These are phyloP conservation scores for Paecilomyces formosus DNA, from an alignment of 2,329 filamentous ascomycete genomes.

Conservation along the genomic window DNA sequence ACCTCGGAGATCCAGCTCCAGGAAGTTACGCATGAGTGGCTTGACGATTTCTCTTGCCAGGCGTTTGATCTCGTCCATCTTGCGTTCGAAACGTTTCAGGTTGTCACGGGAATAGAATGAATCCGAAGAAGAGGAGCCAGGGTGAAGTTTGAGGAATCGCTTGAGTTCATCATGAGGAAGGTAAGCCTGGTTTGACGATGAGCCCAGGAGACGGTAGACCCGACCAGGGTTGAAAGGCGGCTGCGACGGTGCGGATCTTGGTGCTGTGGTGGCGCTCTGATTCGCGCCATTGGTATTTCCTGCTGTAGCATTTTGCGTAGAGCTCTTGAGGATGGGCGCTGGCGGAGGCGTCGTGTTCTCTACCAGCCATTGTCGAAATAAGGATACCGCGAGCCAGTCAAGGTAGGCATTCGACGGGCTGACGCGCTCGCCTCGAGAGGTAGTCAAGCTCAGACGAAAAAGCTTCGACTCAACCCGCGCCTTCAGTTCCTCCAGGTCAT, in stretches of 20 bases:
- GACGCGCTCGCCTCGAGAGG: slow-evolving; percentile 72
- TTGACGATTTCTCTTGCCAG: slow-evolving; percentile 75
- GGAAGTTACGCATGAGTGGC: slow-evolving; percentile 75
- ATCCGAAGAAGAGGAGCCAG: slow-evolving; percentile 46
- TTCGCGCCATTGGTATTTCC: slow-evolving; percentile 6
- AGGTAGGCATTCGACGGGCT: slow-evolving; percentile 72
- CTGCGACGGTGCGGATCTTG: slow-evolving; percentile 13
- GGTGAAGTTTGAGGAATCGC: slow-evolving; percentile 74
- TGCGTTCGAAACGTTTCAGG: slow-evolving; percentile 72
- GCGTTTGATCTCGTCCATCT: slow-evolving; percentile 80
- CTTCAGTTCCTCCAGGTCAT: slow-evolving; percentile 79
- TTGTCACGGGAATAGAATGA: slow-evolving; percentile 76
- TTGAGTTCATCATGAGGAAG: slow-evolving; percentile 83
- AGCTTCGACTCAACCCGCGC: slow-evolving; percentile 71
- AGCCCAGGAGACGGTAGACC: slow-evolving; percentile 70
- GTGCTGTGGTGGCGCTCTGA: slow-evolving; percentile 12
- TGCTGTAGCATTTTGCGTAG: slow-evolving; percentile 8
- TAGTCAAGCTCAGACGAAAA: slow-evolving; percentile 73
- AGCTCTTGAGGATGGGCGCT: slow-evolving; percentile 38
- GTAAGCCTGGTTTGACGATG: slow-evolving; percentile 54
- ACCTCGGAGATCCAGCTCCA: slow-evolving; percentile 66
- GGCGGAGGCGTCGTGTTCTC: slow-evolving; percentile 76
- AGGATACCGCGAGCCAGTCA: slow-evolving; percentile 78
- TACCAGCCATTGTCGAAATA: slow-evolving; percentile 89
- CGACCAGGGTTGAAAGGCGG: slow-evolving; percentile 47